Conservation (phyloP, 495 filamentous ascomycete species). For the Rostrohypoxylon terebratum region DNA sequence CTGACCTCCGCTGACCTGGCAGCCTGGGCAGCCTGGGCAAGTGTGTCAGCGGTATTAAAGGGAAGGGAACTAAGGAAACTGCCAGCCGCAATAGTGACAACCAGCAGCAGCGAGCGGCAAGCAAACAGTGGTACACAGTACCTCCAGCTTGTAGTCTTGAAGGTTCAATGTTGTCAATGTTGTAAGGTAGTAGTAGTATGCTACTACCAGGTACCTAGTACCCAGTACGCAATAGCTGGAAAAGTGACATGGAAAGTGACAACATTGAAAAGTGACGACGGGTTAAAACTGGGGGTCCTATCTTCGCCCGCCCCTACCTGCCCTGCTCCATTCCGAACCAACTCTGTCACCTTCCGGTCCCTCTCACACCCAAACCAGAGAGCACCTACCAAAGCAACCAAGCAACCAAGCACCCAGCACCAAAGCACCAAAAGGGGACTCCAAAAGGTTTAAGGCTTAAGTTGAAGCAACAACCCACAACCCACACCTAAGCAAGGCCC, state of each 20-base stretch:
- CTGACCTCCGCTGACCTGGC: too few relatives aligned
- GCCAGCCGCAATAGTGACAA: slow-evolving; percentile 18
- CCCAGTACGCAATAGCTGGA: too few relatives aligned
- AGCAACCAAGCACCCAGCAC: not conserved
- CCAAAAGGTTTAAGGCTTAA: slow-evolving; percentile 30
- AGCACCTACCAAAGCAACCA: not conserved
- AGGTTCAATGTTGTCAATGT: too few relatives aligned
- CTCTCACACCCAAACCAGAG: slow-evolving; percentile 7
- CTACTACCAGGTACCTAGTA: too few relatives aligned
- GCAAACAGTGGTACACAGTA: slow-evolving; percentile 14
- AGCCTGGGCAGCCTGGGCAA: too few relatives aligned
- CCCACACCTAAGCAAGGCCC: not conserved
- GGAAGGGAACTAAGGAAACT: slow-evolving; percentile 1
- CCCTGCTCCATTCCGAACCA: slow-evolving; percentile 32
- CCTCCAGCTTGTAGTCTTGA: too few relatives aligned
- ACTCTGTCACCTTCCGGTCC: slow-evolving; percentile 33
- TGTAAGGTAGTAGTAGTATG: too few relatives aligned
- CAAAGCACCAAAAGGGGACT: not conserved
- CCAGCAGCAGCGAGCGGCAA: slow-evolving; percentile 14
- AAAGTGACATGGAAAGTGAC: not conserved
- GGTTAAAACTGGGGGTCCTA: slow-evolving; percentile 33
- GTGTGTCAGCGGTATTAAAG: slow-evolving; percentile 11
- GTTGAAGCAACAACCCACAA: slow-evolving; percentile 9
- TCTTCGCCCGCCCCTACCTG: slow-evolving; percentile 35
- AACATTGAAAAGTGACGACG: not conserved